Evolutionary conservation across 1,284 basidiomycete genomes (phyloP).

Genomic region (Sporisorium sorghi): DNA sequence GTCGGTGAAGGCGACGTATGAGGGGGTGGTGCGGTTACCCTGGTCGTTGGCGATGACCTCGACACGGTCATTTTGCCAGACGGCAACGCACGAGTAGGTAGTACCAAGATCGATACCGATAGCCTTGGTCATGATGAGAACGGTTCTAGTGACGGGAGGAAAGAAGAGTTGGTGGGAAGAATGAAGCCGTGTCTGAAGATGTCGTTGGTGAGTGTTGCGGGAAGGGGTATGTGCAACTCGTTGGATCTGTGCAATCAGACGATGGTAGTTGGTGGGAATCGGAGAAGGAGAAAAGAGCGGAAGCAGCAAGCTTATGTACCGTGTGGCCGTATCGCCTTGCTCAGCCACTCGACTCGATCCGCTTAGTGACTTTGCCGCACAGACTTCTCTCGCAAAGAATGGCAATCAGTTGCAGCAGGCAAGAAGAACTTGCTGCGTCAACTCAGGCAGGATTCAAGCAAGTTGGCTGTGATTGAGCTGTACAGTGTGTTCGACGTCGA

Average conservation of each 20-base stretch:
- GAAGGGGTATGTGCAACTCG: slow-evolving; percentile 51
- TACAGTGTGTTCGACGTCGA: slow-evolving; percentile 22
- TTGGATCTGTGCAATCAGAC: slow-evolving; percentile 26
- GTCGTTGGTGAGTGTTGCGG: slow-evolving; percentile 19
- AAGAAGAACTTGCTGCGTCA: slow-evolving; percentile 31
- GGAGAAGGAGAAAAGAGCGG: neutral
- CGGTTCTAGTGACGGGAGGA: slow-evolving; percentile 15
- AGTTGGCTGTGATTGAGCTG: slow-evolving; percentile 7
- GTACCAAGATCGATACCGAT: slow-evolving; percentile 93
- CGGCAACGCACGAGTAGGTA: slow-evolving; percentile 77
- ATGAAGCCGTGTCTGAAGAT: slow-evolving; percentile 32
- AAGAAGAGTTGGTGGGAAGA: slow-evolving; percentile 5
- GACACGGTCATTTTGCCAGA: slow-evolving; percentile 98
- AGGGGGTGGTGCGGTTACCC: slow-evolving; percentile 95
- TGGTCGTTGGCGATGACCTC: slow-evolving; percentile 94
- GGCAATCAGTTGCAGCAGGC: neutral
- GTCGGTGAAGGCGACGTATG: slow-evolving; percentile 73
- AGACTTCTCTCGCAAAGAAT: slow-evolving; percentile 11
- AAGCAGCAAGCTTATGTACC: slow-evolving; percentile 36
- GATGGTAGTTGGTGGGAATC: slow-evolving; percentile 19
- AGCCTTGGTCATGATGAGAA: slow-evolving; percentile 75
- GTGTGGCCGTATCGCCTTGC: neutral
- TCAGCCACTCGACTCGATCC: slow-evolving; percentile 20
- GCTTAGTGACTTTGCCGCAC: slow-evolving; percentile 6
- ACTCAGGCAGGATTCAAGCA: slow-evolving; percentile 8